phyloP scores from a whole-genome alignment of 2,329 filamentous ascomycete species.

The Xylaria sp. region DNA sequence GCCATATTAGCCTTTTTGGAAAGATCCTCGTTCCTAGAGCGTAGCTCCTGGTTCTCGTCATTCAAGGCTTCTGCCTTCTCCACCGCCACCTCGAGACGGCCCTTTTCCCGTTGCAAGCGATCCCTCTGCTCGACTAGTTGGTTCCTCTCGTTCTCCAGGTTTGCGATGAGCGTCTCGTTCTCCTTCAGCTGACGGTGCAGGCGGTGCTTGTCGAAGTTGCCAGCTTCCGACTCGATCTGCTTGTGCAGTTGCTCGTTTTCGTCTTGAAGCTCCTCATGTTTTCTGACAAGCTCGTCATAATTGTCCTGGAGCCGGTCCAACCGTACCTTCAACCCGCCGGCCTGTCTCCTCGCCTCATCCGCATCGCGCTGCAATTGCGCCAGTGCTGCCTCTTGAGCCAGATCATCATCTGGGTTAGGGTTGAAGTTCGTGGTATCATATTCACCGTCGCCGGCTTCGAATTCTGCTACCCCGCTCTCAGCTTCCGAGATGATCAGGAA shows the following conservation, averaged over 20 bases:
- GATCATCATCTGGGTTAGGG: slow-evolving; percentile 50
- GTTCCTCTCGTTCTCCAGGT: slow-evolving; percentile 68
- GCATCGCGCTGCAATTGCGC: slow-evolving; percentile 53
- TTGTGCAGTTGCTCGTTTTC: slow-evolving; percentile 61
- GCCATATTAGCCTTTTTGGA: slow-evolving; percentile 65
- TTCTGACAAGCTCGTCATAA: slow-evolving; percentile 60
- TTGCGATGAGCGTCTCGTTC: slow-evolving; percentile 71
- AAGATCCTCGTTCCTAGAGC: slow-evolving; percentile 60
- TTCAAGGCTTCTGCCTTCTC: slow-evolving; percentile 55
- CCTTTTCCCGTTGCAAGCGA: slow-evolving; percentile 38
- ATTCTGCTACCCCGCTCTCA: slow-evolving; percentile 36
- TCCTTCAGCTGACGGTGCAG: slow-evolving; percentile 63
- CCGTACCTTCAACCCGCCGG: slow-evolving; percentile 61
- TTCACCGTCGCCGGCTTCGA: slow-evolving; percentile 38
- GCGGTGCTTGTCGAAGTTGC: slow-evolving; percentile 51
- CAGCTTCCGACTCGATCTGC: slow-evolving; percentile 57
- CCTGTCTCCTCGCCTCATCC: slow-evolving; percentile 57
- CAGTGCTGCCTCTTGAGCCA: slow-evolving; percentile 60
- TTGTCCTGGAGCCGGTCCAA: slow-evolving; percentile 63
- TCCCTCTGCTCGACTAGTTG: slow-evolving; percentile 50
- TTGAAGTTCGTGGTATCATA: slow-evolving; percentile 31
- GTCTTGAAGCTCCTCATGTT: slow-evolving; percentile 61
- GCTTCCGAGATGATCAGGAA: slow-evolving; percentile 43
- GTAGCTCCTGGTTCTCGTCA: slow-evolving; percentile 63
- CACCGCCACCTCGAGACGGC: slow-evolving; percentile 49